These are phyloP conservation scores for Erucastrum elatum DNA, from an alignment of 345 rosid genomes.

Conservation along the genomic window DNA sequence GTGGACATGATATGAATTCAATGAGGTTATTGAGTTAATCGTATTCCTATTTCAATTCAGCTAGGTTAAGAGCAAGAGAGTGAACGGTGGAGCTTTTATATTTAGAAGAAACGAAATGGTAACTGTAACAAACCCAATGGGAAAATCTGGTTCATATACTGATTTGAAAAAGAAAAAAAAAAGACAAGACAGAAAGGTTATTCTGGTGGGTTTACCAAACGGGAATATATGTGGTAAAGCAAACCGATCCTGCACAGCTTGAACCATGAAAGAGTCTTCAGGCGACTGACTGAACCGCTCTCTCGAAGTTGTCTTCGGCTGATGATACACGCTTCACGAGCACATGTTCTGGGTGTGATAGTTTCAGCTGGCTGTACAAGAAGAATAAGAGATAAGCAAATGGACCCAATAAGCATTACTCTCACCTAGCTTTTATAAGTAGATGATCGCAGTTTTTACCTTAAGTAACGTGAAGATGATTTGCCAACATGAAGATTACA, in stretches of 20 bases:
- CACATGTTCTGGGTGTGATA: conserved; percentile 70
- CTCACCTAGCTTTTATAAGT: neutral
- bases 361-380: conserved; percentile 84
- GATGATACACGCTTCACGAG: conserved; percentile 70
- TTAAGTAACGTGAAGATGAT: conserved; percentile 61
- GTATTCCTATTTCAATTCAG: neutral
- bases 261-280: conserved; percentile 37
- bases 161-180: neutral
- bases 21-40: neutral
- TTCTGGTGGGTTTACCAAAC: neutral
- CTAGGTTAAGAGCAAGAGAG: neutral
- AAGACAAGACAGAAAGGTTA: neutral
- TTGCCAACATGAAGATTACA: conserved; percentile 97
- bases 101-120: neutral
- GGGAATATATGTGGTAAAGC: neutral
- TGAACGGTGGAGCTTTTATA: neutral
- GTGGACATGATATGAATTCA: neutral
- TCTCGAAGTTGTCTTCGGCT: conserved; percentile 84
- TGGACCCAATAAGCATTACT: neutral
- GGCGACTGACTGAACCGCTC: conserved; percentile 85
- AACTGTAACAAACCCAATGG: neutral
- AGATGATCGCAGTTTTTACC: neutral
- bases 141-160: conserved; percentile 1
- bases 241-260: neutral
- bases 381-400: neutral